A percentile compares a stretch with the other conserved stretches of the same genome.
Evolutionary conservation across 768 basidiomycete species (phyloP).

Genomic region (Xerocomus brunneocitrinus): DNA sequence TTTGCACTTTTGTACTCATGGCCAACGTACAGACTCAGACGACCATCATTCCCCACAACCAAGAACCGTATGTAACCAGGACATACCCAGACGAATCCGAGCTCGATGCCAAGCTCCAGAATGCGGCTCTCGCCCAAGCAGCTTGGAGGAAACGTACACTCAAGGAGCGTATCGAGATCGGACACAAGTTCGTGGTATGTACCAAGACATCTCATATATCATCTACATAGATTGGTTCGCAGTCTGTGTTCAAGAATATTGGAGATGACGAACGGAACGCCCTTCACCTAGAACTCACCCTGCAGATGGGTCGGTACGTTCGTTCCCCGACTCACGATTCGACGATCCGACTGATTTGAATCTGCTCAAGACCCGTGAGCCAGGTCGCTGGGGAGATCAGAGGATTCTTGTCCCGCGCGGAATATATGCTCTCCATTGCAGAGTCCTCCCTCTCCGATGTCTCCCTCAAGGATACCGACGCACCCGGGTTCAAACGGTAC

Average conservation of each 20-base stretch:
- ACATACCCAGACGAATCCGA: slow-evolving; percentile 57
- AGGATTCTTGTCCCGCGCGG: slow-evolving; percentile 76
- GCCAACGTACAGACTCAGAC: slow-evolving; percentile 47
- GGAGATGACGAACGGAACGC: slow-evolving; percentile 47
- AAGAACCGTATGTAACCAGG: slow-evolving; percentile 52
- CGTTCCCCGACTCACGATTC: background rate
- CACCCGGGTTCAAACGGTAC: slow-evolving; percentile 77
- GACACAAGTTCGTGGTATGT: slow-evolving; percentile 65
- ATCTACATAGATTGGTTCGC: background rate
- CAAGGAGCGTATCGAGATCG: slow-evolving; percentile 62
- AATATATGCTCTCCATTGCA: slow-evolving; percentile 84
- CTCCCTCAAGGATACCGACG: slow-evolving; percentile 68
- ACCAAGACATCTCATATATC: slow-evolving; percentile 13
- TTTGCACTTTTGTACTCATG: background rate
- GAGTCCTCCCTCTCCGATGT: slow-evolving; percentile 69
- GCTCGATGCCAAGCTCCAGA: slow-evolving; percentile 55
- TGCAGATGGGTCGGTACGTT: slow-evolving; percentile 88
- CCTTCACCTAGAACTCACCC: slow-evolving; percentile 62
- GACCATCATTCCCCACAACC: slow-evolving; percentile 80
- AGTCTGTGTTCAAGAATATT: slow-evolving; percentile 47
- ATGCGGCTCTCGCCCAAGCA: slow-evolving; percentile 65
- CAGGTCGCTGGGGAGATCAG: slow-evolving; percentile 76
- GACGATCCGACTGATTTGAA: background rate
- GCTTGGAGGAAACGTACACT: slow-evolving; percentile 60
- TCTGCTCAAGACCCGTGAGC: slow-evolving; percentile 58